These are phyloP conservation scores for Botrytis hyacinthi DNA, from an alignment of 2,329 filamentous ascomycete species.

Conservation along the genomic window DNA sequence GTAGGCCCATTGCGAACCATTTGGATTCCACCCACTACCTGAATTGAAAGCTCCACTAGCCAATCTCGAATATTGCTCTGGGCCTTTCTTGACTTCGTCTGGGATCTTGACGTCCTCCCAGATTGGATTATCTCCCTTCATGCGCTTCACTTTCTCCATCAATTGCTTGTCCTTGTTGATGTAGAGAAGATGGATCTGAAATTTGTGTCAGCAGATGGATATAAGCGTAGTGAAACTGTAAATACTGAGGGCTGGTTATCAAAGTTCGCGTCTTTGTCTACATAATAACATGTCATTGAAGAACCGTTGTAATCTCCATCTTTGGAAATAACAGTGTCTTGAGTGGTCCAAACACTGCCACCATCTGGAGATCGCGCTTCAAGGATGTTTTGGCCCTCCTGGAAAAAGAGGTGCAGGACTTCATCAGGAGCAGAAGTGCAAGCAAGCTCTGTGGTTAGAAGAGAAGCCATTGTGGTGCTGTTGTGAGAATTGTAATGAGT, in stretches of 20 bases:
- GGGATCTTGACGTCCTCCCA: constrained; percentile 12
- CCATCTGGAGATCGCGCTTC: constrained; percentile 18
- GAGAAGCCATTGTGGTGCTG: constrained; percentile 4
- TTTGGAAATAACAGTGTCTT: constrained; percentile 17
- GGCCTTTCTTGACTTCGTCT: constrained; percentile 9
- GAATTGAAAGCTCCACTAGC: not conserved
- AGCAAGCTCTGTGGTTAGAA: constrained; percentile 12
- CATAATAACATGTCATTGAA: constrained; percentile 16
- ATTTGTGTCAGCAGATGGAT: not conserved
- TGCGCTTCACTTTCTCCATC: constrained; percentile 15
- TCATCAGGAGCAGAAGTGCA: constrained; percentile 9
- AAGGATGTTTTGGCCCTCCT: not conserved
- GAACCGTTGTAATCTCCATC: constrained; percentile 7
- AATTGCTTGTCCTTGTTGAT: not conserved
- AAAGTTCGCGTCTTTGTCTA: constrained; percentile 14
- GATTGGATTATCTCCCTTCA: constrained; percentile 6
- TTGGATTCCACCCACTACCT: constrained; percentile 5
- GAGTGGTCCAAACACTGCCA: constrained; percentile 2
- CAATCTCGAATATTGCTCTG: constrained; percentile 16
- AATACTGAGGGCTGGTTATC: constrained; percentile 2
- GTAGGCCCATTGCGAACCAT: constrained; percentile 16
- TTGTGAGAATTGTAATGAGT: not conserved
- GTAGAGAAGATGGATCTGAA: constrained; percentile 19
- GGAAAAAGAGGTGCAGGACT: constrained; percentile 13
- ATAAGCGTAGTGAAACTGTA: not conserved